Conservation (phyloP, 2,329 filamentous ascomycete genomes). For the Pestalotiopsis sp. region DNA sequence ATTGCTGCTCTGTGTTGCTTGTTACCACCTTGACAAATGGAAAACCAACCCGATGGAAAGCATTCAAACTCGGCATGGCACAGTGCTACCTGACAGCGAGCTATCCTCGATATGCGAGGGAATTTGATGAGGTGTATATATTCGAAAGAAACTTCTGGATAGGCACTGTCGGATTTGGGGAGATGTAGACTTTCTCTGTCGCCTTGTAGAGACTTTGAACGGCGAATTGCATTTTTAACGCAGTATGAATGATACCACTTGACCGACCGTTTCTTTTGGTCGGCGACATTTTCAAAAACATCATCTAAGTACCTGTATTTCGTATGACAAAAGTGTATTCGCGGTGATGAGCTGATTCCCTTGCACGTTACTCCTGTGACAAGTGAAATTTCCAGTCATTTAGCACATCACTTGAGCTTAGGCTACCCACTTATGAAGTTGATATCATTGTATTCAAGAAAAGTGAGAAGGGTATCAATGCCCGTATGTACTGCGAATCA, state of each 20-base stretch:
- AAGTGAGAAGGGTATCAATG: conserved; percentile 19
- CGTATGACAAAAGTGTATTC: no score
- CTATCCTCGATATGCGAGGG: no score
- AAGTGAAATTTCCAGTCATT: no score
- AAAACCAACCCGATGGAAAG: no score
- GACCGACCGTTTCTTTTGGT: neutral
- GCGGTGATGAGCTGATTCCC: no score
- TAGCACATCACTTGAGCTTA: no score
- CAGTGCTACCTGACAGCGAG: no score
- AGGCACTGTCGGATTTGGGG: neutral
- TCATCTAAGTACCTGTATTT: no score
- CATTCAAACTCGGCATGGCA: no score
- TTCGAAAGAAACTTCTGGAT: neutral
- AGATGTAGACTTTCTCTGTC: neutral
- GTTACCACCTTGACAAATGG: no score
- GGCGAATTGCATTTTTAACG: neutral
- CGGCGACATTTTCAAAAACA: neutral
- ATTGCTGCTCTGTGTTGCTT: no score
- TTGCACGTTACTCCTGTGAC: no score
- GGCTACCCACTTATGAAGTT: neutral
- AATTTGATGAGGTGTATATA: neutral
- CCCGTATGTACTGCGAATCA: conserved; percentile 8
- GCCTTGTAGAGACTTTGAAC: neutral
- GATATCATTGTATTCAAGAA: neutral
- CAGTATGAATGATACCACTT: neutral